Base-by-base conservation (phyloP, 2,329 filamentous ascomycete species). In the Apiospora rasikravindrae region DNA sequence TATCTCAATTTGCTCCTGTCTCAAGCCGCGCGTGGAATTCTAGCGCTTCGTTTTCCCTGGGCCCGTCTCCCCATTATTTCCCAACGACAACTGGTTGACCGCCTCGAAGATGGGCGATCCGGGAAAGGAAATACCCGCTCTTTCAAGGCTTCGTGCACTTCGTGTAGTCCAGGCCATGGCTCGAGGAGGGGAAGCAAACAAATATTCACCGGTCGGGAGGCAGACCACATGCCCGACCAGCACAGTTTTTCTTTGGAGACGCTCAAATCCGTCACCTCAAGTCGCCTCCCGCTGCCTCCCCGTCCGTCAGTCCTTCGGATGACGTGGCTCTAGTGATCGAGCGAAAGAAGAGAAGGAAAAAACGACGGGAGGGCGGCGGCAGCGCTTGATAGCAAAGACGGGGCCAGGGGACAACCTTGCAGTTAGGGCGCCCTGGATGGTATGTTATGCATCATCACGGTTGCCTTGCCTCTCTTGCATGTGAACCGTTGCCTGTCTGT, bases 251-350 rank as follows among this genome's bases (percentile, higher is more conserved):
- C 14, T 45, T 19, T 47, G 3, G 11, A 5, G 16, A 64, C n/a
- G 57, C 57, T 40, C 33, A n/a, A n/a, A n/a, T 40, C 57, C 29
- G 19, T 64, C 57, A 40, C 57, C 19, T 24, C 57, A 64, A 64
- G 57, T 64, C 57, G 57, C 19, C 57, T 64, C 57, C 57, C 57
- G 57, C 57, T 7, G 19, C 37, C 53, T 29, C 33, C 33, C 33
- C 22, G 33, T 29, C 57, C 33, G 57, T 40, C 57, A 40, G 33
- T 64, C 40, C 33, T 64, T 64, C 57, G 33, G 57, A 64, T 64
- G 57, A 64, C 57, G 57, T 64, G 57, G 57, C 57, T 64, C 57
- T 64, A 64, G 33, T 64, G 33, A 40, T 64, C 57, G 57, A 40
- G 33, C 33, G 37, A 33, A 37, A 13, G 57, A 64, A 22, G 33